Conservation (phyloP, 371 early-diverging fungal genomes). For the Umbelopsis sp. region DNA sequence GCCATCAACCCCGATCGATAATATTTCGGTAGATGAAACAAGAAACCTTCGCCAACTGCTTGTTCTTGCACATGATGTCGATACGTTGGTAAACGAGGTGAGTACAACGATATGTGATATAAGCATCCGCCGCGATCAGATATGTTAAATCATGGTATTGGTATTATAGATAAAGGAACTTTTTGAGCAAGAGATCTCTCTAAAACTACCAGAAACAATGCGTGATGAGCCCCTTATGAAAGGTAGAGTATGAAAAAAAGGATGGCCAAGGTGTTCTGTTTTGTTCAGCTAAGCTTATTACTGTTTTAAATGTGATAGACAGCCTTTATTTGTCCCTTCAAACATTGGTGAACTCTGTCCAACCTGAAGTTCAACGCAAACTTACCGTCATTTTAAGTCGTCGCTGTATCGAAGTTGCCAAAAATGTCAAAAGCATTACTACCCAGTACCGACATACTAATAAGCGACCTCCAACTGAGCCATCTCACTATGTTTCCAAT, state of each 20-base stretch:
- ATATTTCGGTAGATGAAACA: constrained; percentile 13
- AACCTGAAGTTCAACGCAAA: constrained; percentile 49
- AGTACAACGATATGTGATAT: background rate
- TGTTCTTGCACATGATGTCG: constrained; percentile 29
- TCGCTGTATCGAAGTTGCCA: constrained; percentile 58
- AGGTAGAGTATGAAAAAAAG: background rate
- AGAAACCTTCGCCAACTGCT: constrained; percentile 20
- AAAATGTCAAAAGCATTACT: constrained; percentile 49
- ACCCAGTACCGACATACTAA: constrained; percentile 60
- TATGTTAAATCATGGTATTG: background rate
- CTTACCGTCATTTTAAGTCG: constrained; percentile 52
- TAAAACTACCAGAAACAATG: constrained; percentile 39
- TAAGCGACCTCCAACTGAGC: constrained; percentile 54
- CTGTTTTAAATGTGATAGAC: constrained; percentile 25
- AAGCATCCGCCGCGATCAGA: background rate
- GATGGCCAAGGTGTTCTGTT: no score
- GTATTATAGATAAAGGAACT: constrained; percentile 20
- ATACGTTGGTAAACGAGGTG: constrained; percentile 27
- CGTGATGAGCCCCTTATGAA: constrained; percentile 30
- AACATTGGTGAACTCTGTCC: constrained; percentile 26
- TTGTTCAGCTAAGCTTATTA: background rate
- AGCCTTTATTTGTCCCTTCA: constrained; percentile 35
- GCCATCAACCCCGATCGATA: constrained; percentile 14
- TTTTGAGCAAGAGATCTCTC: constrained; percentile 29
- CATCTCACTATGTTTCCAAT: constrained; percentile 65